Evolutionary conservation across 139 green algal species (phyloP), one percentile per base, ranked within the genome.

Genomic region (Chlorella ohadii): DNA sequence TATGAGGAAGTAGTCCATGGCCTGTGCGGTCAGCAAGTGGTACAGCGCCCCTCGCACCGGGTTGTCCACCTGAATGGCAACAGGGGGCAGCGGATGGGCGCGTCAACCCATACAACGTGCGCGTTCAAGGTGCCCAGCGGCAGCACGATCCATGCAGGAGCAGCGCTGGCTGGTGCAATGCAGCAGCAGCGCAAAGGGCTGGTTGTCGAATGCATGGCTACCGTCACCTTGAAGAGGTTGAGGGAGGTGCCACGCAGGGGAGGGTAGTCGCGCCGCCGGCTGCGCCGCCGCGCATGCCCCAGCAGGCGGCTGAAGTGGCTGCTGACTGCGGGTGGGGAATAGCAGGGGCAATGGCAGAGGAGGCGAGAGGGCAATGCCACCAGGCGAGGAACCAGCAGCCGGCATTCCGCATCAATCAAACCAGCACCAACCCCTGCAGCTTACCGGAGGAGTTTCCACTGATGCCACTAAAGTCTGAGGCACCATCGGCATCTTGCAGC

Each of bases 1-100:
- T 25, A 95, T 89, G 90, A 96, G 94, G 64, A 86, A n/a, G 67
- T 94, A 93, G 74, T 96, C 93, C 78, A 94, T 95, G 16, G 39
- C 78, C 34, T 75, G 67, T 47, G 87, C 65, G 0, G 70, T 89
- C 22, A 88, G 75, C 23, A 91, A 51, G 47, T 77, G 31, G 39
- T 89, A 90, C 25, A 93, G 33, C 56, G 55, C 41, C 68, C 85
- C 78, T 1, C 93, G 79, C 31, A 89, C 31, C 0, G 84, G 66
- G 78, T 92, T 93, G 85, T 94, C 88, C 55, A 79, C 70, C 70
- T 86, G 66, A 41, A 65, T 31, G 27, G 78, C 55, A 81, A 17
- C 5, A 55, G n/a, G n/a, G n/a, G n/a, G n/a, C n/a, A n/a, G n/a
- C n/a, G n/a, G n/a, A n/a, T n/a, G n/a, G n/a, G n/a, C n/a, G n/a